phyloP scores from a whole-genome alignment of 2,329 filamentous ascomycete genomes.

The Zelopaecilomyces penicillatus region DNA sequence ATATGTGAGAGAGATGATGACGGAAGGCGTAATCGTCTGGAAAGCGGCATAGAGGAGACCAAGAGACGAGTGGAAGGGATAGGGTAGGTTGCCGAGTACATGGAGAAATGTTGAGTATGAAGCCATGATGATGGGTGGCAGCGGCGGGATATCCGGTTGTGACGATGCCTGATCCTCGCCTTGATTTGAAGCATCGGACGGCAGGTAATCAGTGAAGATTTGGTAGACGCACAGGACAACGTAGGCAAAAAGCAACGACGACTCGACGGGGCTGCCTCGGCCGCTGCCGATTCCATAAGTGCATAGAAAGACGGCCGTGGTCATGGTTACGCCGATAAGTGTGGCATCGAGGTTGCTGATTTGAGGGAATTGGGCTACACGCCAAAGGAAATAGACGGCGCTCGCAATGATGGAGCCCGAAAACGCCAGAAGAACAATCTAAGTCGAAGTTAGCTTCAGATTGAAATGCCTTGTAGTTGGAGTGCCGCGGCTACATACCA shows the following conservation, averaged over 20 bases:
- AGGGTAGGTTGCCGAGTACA: conserved; percentile 73
- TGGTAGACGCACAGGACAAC: conserved; percentile 98
- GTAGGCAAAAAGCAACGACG: conserved; percentile 90
- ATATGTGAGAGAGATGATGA: conserved; percentile 91
- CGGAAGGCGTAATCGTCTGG: conserved; percentile 89
- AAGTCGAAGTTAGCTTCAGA: conserved; percentile 25
- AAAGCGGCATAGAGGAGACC: conserved; percentile 85
- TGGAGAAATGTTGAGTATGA: conserved; percentile 90
- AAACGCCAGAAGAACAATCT: conserved; percentile 82
- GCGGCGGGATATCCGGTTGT: conserved; percentile 87
- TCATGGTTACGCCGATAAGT: conserved; percentile 85
- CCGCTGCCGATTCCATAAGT: conserved; percentile 92
- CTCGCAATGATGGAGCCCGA: conserved; percentile 89
- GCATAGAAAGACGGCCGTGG: conserved; percentile 84
- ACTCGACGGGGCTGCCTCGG: conserved; percentile 89
- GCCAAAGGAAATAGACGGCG: conserved; percentile 92
- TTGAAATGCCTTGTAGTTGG: neutral
- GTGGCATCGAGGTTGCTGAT: conserved; percentile 88
- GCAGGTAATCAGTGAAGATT: conserved; percentile 96
- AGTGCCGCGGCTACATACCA: conserved; percentile 50
- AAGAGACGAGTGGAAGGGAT: conserved; percentile 72
- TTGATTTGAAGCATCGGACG: conserved; percentile 56
- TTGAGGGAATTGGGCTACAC: conserved; percentile 86
- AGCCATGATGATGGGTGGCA: conserved; percentile 96
- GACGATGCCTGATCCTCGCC: conserved; percentile 39